Conservation (phyloP, 2,329 filamentous ascomycete genomes). For the Amylocarpus encephaloides region DNA sequence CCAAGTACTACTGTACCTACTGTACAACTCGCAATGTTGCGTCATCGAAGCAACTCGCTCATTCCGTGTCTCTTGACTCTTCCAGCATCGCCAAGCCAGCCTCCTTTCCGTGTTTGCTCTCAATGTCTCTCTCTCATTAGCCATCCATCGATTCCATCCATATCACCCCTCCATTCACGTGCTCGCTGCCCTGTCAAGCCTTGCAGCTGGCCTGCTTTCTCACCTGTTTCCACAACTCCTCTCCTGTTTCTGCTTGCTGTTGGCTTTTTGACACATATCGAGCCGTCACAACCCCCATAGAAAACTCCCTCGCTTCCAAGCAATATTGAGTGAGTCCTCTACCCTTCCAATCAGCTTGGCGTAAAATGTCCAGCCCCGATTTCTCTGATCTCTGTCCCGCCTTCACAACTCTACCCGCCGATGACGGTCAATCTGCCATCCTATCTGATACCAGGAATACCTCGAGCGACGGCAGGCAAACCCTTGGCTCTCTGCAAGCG, state of each 20-base stretch:
- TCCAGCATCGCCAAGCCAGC: background rate
- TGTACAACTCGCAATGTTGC: constrained; percentile 1
- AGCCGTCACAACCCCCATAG: constrained; percentile 6
- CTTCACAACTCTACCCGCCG: constrained; percentile 2
- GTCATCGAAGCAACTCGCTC: constrained; percentile 1
- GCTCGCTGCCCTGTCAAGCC: background rate
- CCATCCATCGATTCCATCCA: background rate
- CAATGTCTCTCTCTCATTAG: background rate
- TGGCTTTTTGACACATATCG: constrained; percentile 16
- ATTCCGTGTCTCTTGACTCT: background rate
- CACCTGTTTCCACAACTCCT: background rate
- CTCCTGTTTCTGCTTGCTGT: constrained; percentile 1
- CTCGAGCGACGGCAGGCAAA: background rate
- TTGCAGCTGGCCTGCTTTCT: background rate
- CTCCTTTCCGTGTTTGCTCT: too few relatives aligned
- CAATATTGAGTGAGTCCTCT: background rate
- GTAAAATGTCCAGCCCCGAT: constrained; percentile 3
- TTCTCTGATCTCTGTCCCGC: background rate
- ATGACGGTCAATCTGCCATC: constrained; percentile 9
- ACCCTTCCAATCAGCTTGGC: constrained; percentile 1
- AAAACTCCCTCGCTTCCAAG: background rate
- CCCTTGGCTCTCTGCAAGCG: background rate
- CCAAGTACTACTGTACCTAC: background rate
- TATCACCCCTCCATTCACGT: constrained; percentile 2
- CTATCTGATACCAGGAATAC: background rate